Evolutionary conservation across 2,329 filamentous ascomycete species (phyloP).

Genomic region (Drechslerella stenobrocha): DNA sequence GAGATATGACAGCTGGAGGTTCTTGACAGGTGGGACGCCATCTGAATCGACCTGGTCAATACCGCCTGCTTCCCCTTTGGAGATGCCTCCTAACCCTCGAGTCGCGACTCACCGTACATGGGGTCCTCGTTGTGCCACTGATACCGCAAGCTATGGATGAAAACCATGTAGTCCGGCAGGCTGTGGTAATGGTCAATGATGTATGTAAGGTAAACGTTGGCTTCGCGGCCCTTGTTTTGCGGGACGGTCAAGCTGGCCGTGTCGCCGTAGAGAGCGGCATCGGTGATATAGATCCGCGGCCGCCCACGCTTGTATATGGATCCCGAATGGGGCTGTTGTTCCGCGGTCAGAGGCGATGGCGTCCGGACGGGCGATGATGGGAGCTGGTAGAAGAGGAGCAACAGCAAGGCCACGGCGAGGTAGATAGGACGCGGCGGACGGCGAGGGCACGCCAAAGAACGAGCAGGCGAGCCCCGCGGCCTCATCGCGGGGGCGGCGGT

Average conservation of each 20-base stretch:
- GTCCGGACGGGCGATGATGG: conserved; percentile 10
- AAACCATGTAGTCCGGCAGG: conserved; percentile 50
- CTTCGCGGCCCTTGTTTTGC: conserved; percentile 64
- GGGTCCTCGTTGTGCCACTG: conserved; percentile 54
- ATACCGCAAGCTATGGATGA: conserved; percentile 41
- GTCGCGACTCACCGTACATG: conserved; percentile 57
- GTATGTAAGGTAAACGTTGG: conserved; percentile 66
- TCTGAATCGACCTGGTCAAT: conserved; percentile 21
- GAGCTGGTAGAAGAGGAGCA: conserved; percentile 35
- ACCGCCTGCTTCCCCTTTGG: not conserved
- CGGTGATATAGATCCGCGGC: conserved; percentile 49
- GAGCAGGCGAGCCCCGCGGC: not conserved
- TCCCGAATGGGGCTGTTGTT: not conserved
- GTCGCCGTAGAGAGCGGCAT: conserved; percentile 34
- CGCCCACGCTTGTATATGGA: conserved; percentile 55
- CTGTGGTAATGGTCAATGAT: conserved; percentile 67
- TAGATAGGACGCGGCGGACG: conserved; percentile 7
- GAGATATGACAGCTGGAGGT: conserved; percentile 55
- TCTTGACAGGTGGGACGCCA: conserved; percentile 22
- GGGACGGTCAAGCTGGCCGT: conserved; percentile 29
- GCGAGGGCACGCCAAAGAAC: conserved; percentile 14
- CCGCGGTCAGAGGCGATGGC: conserved; percentile 1
- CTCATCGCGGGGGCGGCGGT: not conserved
- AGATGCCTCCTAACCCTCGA: not conserved
- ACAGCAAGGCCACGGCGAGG: conserved; percentile 24